These are phyloP conservation scores for Darksidea phi DNA, from an alignment of 495 filamentous ascomycete species.

Conservation along the genomic window DNA sequence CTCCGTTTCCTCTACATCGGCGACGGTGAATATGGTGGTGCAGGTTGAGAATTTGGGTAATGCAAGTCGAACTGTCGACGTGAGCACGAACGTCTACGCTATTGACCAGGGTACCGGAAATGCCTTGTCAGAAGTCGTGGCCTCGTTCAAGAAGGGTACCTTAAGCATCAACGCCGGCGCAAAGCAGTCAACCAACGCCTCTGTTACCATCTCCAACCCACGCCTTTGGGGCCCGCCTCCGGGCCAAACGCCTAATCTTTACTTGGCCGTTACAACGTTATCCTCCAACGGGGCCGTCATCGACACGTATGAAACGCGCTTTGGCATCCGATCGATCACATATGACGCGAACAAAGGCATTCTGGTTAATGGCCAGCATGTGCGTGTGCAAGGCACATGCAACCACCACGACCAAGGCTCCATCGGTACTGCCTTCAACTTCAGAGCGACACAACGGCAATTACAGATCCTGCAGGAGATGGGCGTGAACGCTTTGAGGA, in stretches of 20 bases:
- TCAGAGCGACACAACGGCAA: slow-evolving; percentile 48
- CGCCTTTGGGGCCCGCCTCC: slow-evolving; percentile 51
- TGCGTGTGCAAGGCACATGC: slow-evolving; percentile 47
- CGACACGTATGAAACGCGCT: slow-evolving; percentile 51
- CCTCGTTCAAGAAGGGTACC: slow-evolving; percentile 7
- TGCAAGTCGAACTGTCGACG: too few species aligned
- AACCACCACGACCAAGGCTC: slow-evolving; percentile 53
- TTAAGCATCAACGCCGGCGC: slow-evolving; percentile 37
- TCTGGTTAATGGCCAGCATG: slow-evolving; percentile 45
- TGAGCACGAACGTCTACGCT: too few species aligned
- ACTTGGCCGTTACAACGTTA: slow-evolving; percentile 48
- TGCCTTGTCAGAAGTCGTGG: too few species aligned
- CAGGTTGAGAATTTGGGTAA: slow-evolving; percentile 45
- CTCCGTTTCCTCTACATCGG: slow-evolving; percentile 42
- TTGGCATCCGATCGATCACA: slow-evolving; percentile 49
- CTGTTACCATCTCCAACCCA: slow-evolving; percentile 45
- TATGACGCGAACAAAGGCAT: slow-evolving; percentile 47
- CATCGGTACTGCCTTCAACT: slow-evolving; percentile 50
- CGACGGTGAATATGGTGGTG: slow-evolving; percentile 44
- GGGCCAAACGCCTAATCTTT: slow-evolving; percentile 48
- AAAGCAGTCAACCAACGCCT: slow-evolving; percentile 41
- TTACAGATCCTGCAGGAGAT: slow-evolving; percentile 49
- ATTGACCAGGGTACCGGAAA: too few species aligned
- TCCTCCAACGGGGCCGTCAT: slow-evolving; percentile 31
- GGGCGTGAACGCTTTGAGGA: slow-evolving; percentile 52